A percentile compares a stretch with the other conserved stretches of the same genome.
Evolutionary conservation across 2,329 filamentous ascomycete species (phyloP).

Genomic region (Westerdykella sp.): DNA sequence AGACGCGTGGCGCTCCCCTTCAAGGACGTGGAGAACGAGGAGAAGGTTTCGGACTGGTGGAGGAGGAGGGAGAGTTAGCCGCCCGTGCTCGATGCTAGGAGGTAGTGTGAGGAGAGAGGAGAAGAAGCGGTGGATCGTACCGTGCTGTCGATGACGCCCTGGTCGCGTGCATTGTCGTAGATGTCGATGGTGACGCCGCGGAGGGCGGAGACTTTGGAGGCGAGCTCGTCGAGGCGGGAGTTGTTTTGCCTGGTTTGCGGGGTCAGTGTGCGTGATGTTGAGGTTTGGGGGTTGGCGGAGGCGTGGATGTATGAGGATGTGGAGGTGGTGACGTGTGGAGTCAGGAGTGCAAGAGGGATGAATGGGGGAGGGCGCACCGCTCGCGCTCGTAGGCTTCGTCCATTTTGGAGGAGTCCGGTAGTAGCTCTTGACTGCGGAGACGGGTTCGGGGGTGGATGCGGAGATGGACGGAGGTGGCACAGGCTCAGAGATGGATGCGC

Average conservation of each 20-base stretch:
- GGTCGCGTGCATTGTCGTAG: slow-evolving; percentile 88
- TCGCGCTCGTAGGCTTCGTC: slow-evolving; percentile 55
- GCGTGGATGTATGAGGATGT: slow-evolving; percentile 1
- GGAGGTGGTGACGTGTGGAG: not conserved
- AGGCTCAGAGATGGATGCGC: too few species aligned
- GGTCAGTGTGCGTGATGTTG: slow-evolving; percentile 8
- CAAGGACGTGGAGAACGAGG: slow-evolving; percentile 72
- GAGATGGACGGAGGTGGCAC: too few species aligned
- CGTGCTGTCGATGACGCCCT: slow-evolving; percentile 80
- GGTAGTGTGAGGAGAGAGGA: slow-evolving; percentile 1
- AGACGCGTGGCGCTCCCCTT: slow-evolving; percentile 78
- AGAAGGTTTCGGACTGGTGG: slow-evolving; percentile 77
- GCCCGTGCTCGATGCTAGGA: not conserved
- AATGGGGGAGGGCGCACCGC: slow-evolving; percentile 45
- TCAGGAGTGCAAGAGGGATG: not conserved
- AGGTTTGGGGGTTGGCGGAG: slow-evolving; percentile 1
- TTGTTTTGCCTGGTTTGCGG: slow-evolving; percentile 69
- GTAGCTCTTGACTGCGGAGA: too few species aligned
- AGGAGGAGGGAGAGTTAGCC: not conserved
- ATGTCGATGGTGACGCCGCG: slow-evolving; percentile 95
- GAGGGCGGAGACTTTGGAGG: slow-evolving; percentile 82
- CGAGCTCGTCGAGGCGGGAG: slow-evolving; percentile 83
- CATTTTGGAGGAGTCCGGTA: slow-evolving; percentile 30
- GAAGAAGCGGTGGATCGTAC: slow-evolving; percentile 46
- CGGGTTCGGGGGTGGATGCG: too few species aligned